phyloP scores from a whole-genome alignment of 148 eudicot genomes.

The Persicaria maculosa region DNA sequence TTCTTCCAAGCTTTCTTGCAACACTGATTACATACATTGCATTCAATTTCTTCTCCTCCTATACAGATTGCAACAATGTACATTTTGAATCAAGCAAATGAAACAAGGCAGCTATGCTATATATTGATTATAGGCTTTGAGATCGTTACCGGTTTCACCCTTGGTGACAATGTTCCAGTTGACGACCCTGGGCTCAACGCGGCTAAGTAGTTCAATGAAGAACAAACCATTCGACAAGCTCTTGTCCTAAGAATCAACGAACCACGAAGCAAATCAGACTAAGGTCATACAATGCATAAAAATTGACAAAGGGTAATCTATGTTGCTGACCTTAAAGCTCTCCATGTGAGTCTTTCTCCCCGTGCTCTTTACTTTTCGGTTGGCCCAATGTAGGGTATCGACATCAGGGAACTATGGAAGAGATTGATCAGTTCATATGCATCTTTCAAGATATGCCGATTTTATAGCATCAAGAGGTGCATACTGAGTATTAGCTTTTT shows the following conservation, averaged over 20 bases:
- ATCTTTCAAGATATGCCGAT: no score
- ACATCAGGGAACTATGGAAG: slow-evolving; percentile 63
- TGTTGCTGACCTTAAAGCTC: slow-evolving; percentile 62
- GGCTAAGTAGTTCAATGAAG: slow-evolving; percentile 87
- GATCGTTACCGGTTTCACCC: slow-evolving; percentile 67
- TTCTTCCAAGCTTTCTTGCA: slow-evolving; percentile 58
- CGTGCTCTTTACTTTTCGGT: slow-evolving; percentile 58
- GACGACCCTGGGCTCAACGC: slow-evolving; percentile 88
- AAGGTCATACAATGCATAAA: background rate
- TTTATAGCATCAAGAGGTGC: background rate
- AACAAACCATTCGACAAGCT: slow-evolving; percentile 72
- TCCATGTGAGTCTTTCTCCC: slow-evolving; percentile 70
- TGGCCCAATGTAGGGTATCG: slow-evolving; percentile 80
- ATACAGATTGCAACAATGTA: slow-evolving; percentile 23
- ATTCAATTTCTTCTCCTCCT: slow-evolving; percentile 88
- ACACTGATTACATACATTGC: slow-evolving; percentile 94
- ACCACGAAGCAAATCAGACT: background rate
- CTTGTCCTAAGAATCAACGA: slow-evolving; percentile 50
- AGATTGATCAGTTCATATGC: slow-evolving; percentile 9
- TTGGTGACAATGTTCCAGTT: slow-evolving; percentile 96
- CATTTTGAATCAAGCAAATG: background rate
- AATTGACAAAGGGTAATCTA: background rate
- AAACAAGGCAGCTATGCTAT: background rate
- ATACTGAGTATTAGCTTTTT: slow-evolving; percentile 78
- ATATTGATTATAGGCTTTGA: background rate